phyloP scores from a whole-genome alignment of 1,284 basidiomycete species.

The Malassezia dermatis region DNA sequence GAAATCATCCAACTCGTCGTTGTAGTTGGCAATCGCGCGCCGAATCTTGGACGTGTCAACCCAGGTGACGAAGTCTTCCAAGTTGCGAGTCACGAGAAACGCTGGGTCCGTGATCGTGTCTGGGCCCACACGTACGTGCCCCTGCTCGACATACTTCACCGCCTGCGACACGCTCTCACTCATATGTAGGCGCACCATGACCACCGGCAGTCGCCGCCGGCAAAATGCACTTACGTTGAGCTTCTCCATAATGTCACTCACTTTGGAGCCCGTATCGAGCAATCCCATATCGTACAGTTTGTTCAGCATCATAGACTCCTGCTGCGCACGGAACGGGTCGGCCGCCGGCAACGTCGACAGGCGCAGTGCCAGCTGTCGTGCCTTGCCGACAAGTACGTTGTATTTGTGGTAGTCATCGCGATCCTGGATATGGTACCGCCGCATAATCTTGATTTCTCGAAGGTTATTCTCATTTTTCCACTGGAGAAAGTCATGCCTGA shows the following conservation, averaged over 20 bases:
- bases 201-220: conserved; percentile 76
- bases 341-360: conserved; percentile 76
- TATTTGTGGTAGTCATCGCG: conserved; percentile 94
- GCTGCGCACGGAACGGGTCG: conserved; percentile 75
- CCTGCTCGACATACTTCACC: conserved; percentile 93
- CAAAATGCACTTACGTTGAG: conserved; percentile 89
- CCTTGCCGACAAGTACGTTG: conserved; percentile 83
- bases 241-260: conserved; percentile 57
- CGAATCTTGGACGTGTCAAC: conserved; percentile 95
- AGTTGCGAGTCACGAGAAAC: conserved; percentile 79
- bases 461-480: conserved; percentile 93
- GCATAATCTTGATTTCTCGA: conserved; percentile 87
- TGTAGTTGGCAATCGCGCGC: conserved; percentile 88
- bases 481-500: conserved; percentile 53
- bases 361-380: conserved; percentile 75
- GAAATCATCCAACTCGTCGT: conserved; percentile 62
- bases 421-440: conserved; percentile 66
- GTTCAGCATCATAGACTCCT: conserved; percentile 75
- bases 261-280: conserved; percentile 56
- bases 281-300: conserved; percentile 98
- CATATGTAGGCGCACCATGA: conserved; percentile 89
- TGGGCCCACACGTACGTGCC: conserved; percentile 91
- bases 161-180: conserved; percentile 93
- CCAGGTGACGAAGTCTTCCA: conserved; percentile 99
- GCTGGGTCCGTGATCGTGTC: conserved; percentile 94